Conservation (phyloP, 2,329 filamentous ascomycete species). For the Seiridium unicorne region DNA sequence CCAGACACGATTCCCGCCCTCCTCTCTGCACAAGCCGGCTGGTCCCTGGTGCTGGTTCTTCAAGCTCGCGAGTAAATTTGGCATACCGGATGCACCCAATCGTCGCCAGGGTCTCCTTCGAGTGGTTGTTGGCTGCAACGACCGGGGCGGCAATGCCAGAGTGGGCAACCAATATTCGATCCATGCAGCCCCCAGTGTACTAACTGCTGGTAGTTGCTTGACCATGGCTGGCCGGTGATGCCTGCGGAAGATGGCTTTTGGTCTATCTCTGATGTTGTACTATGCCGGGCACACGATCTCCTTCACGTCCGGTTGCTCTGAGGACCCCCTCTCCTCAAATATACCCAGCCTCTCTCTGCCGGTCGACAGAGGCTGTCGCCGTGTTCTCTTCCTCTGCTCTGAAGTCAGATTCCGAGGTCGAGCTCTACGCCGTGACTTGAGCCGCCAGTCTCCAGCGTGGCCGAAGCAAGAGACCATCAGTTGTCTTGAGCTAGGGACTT, state of each 20-base stretch:
- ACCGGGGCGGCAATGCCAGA: constrained; percentile 22
- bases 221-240: background rate
- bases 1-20: constrained; percentile 20
- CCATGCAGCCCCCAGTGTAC: constrained; percentile 13
- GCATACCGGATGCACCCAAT: constrained; percentile 17
- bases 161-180: constrained; percentile 10
- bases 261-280: background rate
- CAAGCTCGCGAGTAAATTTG: constrained; percentile 22
- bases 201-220: constrained; percentile 10
- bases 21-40: constrained; percentile 21
- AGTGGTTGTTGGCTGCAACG: constrained; percentile 21
- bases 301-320: constrained; percentile 8
- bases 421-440: constrained; percentile 15
- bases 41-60: constrained; percentile 19
- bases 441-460: constrained; percentile 15
- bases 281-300: constrained; percentile 1
- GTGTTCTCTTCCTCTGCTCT: constrained; percentile 8
- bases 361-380: background rate
- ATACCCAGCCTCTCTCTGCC: constrained; percentile 18
- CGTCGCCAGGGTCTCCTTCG: constrained; percentile 14
- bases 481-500: constrained; percentile 4
- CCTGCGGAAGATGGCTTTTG: background rate
- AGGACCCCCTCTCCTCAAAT: constrained; percentile 16
- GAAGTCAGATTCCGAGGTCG: background rate
- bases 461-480: constrained; percentile 14